Evolutionary conservation across 495 filamentous ascomycete species (phyloP).

Genomic region (Penicillium goetzii): DNA sequence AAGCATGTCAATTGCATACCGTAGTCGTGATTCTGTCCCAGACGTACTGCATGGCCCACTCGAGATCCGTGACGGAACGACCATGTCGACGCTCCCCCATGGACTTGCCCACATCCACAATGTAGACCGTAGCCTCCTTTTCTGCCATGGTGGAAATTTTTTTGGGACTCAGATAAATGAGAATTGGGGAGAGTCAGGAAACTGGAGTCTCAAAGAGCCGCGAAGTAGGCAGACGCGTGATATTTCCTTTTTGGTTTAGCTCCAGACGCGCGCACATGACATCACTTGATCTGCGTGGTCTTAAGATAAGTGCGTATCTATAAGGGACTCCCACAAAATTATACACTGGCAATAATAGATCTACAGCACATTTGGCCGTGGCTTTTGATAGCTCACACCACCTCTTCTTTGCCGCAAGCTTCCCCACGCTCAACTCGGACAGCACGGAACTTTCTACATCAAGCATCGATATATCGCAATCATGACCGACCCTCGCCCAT

Average conservation of each 20-base stretch:
- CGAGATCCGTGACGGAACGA: slow-evolving; percentile 79
- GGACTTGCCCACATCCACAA: slow-evolving; percentile 82
- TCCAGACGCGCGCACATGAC: slow-evolving; percentile 49
- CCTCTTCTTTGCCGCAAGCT: slow-evolving; percentile 9
- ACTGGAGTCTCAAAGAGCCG: slow-evolving; percentile 16
- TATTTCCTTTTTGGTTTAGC: slow-evolving; percentile 47
- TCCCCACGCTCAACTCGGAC: slow-evolving; percentile 3
- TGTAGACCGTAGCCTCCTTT: slow-evolving; percentile 92
- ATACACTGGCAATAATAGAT: slow-evolving; percentile 5
- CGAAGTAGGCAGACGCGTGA: slow-evolving; percentile 50
- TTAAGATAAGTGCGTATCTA: slow-evolving; percentile 16
- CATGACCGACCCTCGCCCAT: slow-evolving; percentile 64
- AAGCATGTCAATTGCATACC: slow-evolving; percentile 38
- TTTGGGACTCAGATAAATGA: slow-evolving; percentile 8
- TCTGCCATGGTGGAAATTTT: slow-evolving; percentile 69
- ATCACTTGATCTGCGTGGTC: slow-evolving; percentile 37
- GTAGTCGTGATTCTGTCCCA: slow-evolving; percentile 94
- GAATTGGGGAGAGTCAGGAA: slow-evolving; percentile 13
- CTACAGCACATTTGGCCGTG: slow-evolving; percentile 1
- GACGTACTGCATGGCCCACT: slow-evolving; percentile 89
- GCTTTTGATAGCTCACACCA: slow-evolving; percentile 14
- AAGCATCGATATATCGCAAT: slow-evolving; percentile 13
- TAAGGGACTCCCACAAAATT: not conserved
- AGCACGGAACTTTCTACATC: not conserved
- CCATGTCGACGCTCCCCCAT: slow-evolving; percentile 78